Base-by-base conservation (phyloP, 176 grass and related monocot genomes). In the Musa itinerans region DNA sequence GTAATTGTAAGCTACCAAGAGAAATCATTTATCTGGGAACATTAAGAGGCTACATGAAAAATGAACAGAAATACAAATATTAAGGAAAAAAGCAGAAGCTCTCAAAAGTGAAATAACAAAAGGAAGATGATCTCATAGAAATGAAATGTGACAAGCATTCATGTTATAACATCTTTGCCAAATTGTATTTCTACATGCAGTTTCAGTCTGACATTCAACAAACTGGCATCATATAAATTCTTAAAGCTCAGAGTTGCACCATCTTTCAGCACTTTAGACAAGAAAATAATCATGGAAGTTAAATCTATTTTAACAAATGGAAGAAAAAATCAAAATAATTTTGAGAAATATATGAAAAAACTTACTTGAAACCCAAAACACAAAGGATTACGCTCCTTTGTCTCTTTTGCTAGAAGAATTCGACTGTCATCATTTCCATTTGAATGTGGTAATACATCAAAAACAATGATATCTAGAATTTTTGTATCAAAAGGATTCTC, bases 401-500 rank as follows among this genome's bases (percentile, higher is more conserved):
- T 90, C 72, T 96, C 88, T 71, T 75, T 78, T 77, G 92, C 92
- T 80, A 95, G 83, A 82, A 76, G 50, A 25, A 74, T 56, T 77
- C 64, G 66, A 1, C 65, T 79, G 63, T 87, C 83, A 59, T 50
- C 76, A 78, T 87, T 83, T 83, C 53, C 78, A 76, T 85, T 79
- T 54, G 76, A 80, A 77, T 20, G 11, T 65, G 88, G 86, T 72
- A 87, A 89, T 68, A 83, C 86, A 73, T 96, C 92, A 76, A 96
- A 91, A 57, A 91, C 78, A 65, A 96, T 61, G 68, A 96, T 96
- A 83, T 96, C 88, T 59, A 96, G 81, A 73, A 96, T 86, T 73
- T 96, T 86, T 73, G 83, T 83, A 88, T 90, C 88, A 83, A 91
- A 90, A 50, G 88, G 92, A 76, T 96, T 88, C 81, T 91, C 80